Evolutionary conservation across 768 basidiomycete genomes (phyloP), one percentile per base, ranked within the genome.

Genomic region (Boletus sensibilis): DNA sequence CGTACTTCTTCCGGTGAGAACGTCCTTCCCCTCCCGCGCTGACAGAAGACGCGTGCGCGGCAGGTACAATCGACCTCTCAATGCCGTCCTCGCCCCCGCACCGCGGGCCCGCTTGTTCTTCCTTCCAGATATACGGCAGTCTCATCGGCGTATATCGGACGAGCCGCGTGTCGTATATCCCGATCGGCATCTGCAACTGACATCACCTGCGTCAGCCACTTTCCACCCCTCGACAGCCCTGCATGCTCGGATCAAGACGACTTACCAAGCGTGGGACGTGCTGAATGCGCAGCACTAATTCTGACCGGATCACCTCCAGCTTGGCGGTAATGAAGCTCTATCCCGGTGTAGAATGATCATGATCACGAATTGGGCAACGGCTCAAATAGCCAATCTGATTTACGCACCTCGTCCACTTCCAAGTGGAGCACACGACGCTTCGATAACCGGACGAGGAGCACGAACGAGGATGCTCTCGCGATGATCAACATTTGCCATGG

Each of bases 401-500:
- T 0, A 45, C 64, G 48, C 38, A 65, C 64, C 53, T 68, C 67
- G 56, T 66, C 62, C 44, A 68, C 66, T 31, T 68, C 66, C 37
- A 68, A 39, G 7, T 66, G 53, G 34, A 68, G 56, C 25, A 68
- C 59, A 3, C 67, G 62, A 7, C 4, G n/a, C 37, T 52, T 53
- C 0, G 67, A 64, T 7, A 68, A 27, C 20, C 64, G 56, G 8
- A 68, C 1, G 29, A 67, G 52, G 16, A 67, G 50, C 47, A 66
- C 56, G 21, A 64, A 67, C 35, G 67, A 57, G 1, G 61, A 57
- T n/a, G 40, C 21, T 23, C 50, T 59, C 12, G 59, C 59, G 49
- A 68, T 50, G 56, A 68, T 48, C 43, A 68, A 18, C 62, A 66
- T 66, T 23, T 59, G 52, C 59, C 57, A 59, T 5, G 50, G 44